phyloP scores from a whole-genome alignment of 148 eudicot species.

The Simmondsia chinensis region DNA sequence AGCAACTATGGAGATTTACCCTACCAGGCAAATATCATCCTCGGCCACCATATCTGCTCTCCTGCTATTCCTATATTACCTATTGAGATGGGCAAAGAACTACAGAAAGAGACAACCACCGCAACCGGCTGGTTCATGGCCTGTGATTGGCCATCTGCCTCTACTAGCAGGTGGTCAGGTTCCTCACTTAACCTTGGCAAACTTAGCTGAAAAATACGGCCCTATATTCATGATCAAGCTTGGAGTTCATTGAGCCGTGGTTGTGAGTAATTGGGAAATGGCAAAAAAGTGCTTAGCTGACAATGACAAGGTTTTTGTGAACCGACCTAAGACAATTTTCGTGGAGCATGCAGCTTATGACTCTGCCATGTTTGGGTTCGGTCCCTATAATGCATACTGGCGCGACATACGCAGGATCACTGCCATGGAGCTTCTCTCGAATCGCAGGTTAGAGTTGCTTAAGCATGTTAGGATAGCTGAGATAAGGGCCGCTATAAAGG shows the following conservation, averaged over 20 bases:
- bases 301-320: constrained; percentile 16
- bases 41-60: neutral
- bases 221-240: constrained; percentile 19
- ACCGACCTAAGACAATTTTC: constrained; percentile 13
- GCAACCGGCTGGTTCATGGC: constrained; percentile 22
- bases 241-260: constrained; percentile 15
- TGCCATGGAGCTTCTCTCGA: constrained; percentile 15
- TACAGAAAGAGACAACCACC: constrained; percentile 8
- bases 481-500: constrained; percentile 11
- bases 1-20: neutral
- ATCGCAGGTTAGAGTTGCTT: constrained; percentile 9
- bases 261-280: constrained; percentile 23
- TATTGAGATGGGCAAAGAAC: constrained; percentile 4
- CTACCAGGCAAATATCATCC: neutral
- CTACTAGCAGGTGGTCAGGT: constrained; percentile 1
- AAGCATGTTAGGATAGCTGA: constrained; percentile 11
- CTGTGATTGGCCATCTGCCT: constrained; percentile 17
- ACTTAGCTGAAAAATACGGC: constrained; percentile 20
- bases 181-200: constrained; percentile 4
- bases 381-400: constrained; percentile 24
- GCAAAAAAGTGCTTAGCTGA: constrained; percentile 25
- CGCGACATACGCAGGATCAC: constrained; percentile 17
- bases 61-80: neutral
- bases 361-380: constrained; percentile 18
- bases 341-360: constrained; percentile 14